A percentile compares a stretch with the other conserved stretches of the same genome.
Conservation (phyloP, 2,329 filamentous ascomycete genomes). For the Dactylellina drechsleri region DNA sequence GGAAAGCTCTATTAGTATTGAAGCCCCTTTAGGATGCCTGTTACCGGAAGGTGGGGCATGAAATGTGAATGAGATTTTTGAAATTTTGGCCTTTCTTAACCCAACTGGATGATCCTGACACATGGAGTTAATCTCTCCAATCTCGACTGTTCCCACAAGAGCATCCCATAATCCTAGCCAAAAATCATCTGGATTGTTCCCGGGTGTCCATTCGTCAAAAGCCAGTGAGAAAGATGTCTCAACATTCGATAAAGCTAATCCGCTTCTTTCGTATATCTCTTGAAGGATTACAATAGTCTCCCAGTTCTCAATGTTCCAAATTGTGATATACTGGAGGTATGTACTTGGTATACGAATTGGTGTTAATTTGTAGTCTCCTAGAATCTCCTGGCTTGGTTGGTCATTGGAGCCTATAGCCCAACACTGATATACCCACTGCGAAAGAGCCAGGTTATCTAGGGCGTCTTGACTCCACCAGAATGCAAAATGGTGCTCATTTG, state of each 20-base stretch:
- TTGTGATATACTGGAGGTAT: slow-evolving; percentile 9
- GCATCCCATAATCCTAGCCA: slow-evolving; percentile 4
- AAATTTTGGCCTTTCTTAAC: slow-evolving; percentile 8
- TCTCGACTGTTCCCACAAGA: slow-evolving; percentile 10
- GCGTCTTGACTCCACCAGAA: slow-evolving; percentile 7
- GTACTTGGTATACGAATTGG: background rate
- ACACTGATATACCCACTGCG: slow-evolving; percentile 13
- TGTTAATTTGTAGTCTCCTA: background rate
- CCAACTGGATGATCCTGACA: background rate
- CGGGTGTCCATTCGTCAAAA: background rate
- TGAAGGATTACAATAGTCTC: background rate
- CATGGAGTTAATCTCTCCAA: slow-evolving; percentile 3
- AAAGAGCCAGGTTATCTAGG: background rate
- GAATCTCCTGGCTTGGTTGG: background rate
- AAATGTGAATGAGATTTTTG: slow-evolving; percentile 4
- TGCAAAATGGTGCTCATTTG: slow-evolving; percentile 10
- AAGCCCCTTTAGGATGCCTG: background rate
- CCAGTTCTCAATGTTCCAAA: slow-evolving; percentile 17
- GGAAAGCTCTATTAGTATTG: slow-evolving; percentile 1
- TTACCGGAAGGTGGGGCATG: background rate
- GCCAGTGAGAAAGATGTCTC: no score
- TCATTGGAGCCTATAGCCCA: slow-evolving; percentile 12
- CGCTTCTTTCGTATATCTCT: no score
- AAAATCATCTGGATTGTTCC: background rate
- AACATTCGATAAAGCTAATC: no score